Percentiles rank a stretch among this genome's conserved stretches.
phyloP scores from a whole-genome alignment of 805 yeast species.

The Ogataea henricii region DNA sequence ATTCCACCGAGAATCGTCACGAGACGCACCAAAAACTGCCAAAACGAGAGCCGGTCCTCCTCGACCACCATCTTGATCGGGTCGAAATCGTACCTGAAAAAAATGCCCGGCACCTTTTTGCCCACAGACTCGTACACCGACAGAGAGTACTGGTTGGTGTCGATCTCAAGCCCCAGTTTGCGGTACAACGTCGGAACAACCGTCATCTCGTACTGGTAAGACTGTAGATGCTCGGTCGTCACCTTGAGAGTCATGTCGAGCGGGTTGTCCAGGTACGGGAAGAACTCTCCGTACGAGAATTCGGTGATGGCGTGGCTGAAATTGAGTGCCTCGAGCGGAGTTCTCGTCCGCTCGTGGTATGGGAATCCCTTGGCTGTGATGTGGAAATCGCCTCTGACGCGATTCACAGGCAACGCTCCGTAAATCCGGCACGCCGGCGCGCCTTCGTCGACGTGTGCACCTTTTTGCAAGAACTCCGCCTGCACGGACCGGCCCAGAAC shows the following conservation, averaged over 20 bases:
- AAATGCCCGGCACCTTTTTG: constrained; percentile 69
- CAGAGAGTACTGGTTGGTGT: constrained; percentile 85
- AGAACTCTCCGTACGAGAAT: constrained; percentile 87
- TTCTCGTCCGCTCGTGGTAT: constrained; percentile 50
- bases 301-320: constrained; percentile 86
- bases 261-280: constrained; percentile 86
- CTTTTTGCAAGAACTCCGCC: constrained; percentile 58
- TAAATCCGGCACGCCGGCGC: constrained; percentile 84
- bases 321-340: constrained; percentile 56
- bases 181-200: constrained; percentile 83
- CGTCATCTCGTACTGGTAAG: constrained; percentile 66
- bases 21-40: constrained; percentile 73
- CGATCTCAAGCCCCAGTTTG: constrained; percentile 68
- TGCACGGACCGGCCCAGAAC: constrained; percentile 64
- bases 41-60: constrained; percentile 75
- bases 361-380: constrained; percentile 79
- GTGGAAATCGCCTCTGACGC: constrained; percentile 83
- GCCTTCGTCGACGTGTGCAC: constrained; percentile 47
- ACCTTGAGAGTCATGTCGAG: constrained; percentile 71
- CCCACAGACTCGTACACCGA: constrained; percentile 41
- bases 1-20: constrained; percentile 85
- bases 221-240: constrained; percentile 49
- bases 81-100: constrained; percentile 84
- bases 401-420: constrained; percentile 81
- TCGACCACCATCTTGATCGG: constrained; percentile 71